phyloP scores from a whole-genome alignment of 495 filamentous ascomycete genomes.

The Pyrenopolyporus hunteri region DNA sequence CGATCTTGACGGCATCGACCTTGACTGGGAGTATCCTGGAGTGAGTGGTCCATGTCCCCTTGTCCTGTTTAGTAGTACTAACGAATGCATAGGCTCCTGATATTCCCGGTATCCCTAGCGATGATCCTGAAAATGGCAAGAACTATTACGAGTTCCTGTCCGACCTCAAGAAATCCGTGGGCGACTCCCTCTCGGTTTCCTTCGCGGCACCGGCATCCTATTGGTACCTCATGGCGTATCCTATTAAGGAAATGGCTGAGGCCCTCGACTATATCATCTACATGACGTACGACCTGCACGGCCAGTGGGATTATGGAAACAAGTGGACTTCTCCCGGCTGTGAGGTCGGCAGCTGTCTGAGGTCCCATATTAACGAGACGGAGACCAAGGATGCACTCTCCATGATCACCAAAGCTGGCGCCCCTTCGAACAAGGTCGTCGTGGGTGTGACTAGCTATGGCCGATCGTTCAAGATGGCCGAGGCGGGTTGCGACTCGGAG shows the following conservation, averaged over 20 bases:
- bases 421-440: constrained; percentile 3
- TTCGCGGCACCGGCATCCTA: constrained; percentile 38
- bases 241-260: constrained; percentile 32
- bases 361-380: neutral
- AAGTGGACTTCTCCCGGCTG: constrained; percentile 1
- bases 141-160: constrained; percentile 37
- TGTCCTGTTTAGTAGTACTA: neutral
- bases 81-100: constrained; percentile 33
- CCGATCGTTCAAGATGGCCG: constrained; percentile 12
- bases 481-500: neutral
- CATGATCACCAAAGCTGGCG: constrained; percentile 13
- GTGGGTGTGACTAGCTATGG: constrained; percentile 5
- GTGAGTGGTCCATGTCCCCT: constrained; percentile 14
- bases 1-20: constrained; percentile 40
- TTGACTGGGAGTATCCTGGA: constrained; percentile 54
- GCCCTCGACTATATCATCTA: constrained; percentile 43
- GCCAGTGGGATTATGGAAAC: constrained; percentile 16
- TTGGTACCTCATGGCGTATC: constrained; percentile 34
- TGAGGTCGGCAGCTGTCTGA: neutral
- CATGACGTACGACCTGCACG: constrained; percentile 45
- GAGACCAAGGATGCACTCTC: constrained; percentile 2
- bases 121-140: constrained; percentile 16
- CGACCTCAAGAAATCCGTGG: constrained; percentile 17
- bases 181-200: constrained; percentile 35
- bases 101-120: constrained; percentile 38